Evolutionary conservation across 2,329 filamentous ascomycete genomes (phyloP), one percentile per base, ranked within the genome.

Genomic region (Venturia effusa): DNA sequence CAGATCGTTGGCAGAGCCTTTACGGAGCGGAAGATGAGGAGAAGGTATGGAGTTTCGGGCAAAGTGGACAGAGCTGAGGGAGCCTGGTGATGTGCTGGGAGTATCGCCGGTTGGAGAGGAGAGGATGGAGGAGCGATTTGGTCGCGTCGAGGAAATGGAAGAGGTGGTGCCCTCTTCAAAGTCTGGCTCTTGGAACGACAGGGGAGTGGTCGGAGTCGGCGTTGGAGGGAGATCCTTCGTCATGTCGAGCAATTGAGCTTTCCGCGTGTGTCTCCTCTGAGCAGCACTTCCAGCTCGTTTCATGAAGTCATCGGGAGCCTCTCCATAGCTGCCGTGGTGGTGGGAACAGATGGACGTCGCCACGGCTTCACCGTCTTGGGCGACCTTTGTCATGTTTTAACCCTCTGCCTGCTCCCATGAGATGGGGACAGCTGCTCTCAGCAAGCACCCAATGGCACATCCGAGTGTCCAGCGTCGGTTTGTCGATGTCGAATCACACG

Each of bases 21-120:
- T 64, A 13, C 55, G 51, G 6, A 64, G 62, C 34, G 62, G 62
- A 17, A 64, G 37, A 22, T 64, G 57, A 40, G 62, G 62, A n/a
- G 37, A 40, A 17, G 62, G 62, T 32, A 63, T 22, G 1, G 43
- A 32, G 6, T 37, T 22, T 10, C 32, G 45, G 6, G 61, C 6
- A n/a, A 63, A 63, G 48, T 15, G 32, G 24, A 32, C 48, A 22
- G 61, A 55, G 61, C 27, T 32, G n/a, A 32, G 41, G 13, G 60
- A 43, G 24, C 32, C 39, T 37, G 60, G 32, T 3, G 60, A 45
- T 8, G 43, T 37, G 60, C 60, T 62, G 39, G 32, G 41, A 24
- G 39, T 22, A 27, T 62, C 60, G 60, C 5, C 41, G 27, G 19
- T 48, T 5, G 41, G 32, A 32, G 43, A 37, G 22, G 60, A 62